Percentiles rank a stretch among this genome's conserved stretches.
These are phyloP conservation scores for Fusarium foetens DNA, from an alignment of 2,329 filamentous ascomycete species.

Conservation along the genomic window DNA sequence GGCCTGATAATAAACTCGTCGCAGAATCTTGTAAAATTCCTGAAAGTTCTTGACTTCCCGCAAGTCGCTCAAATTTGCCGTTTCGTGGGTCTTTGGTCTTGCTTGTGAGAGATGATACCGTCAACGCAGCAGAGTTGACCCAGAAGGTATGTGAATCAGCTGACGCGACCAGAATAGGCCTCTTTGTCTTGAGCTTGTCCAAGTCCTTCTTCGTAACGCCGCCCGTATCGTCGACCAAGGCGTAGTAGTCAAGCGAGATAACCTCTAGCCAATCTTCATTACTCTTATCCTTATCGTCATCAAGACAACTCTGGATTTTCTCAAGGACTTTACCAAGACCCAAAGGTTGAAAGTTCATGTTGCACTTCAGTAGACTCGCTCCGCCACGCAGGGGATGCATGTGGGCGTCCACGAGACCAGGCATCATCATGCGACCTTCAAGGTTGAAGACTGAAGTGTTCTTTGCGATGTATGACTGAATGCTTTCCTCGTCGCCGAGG, in stretches of 20 bases:
- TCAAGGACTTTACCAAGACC: background rate
- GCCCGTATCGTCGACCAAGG: background rate
- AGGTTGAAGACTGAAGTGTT: background rate
- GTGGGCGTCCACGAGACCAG: background rate
- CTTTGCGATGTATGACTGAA: fast-evolving
- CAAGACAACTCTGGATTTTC: background rate
- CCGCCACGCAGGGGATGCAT: background rate
- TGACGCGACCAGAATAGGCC: background rate
- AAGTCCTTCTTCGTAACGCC: background rate
- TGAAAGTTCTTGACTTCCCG: background rate
- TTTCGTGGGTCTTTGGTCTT: background rate
- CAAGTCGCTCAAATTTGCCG: background rate
- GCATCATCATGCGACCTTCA: background rate
- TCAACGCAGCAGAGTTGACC: background rate
- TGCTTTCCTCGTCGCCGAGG: background rate
- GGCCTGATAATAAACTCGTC: background rate
- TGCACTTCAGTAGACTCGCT: background rate
- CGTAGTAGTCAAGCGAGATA: background rate
- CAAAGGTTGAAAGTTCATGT: background rate
- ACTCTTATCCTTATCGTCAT: background rate
- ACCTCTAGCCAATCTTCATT: background rate
- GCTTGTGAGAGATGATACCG: background rate
- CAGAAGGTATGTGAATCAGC: background rate
- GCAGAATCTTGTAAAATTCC: background rate
- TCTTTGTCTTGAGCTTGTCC: background rate